phyloP scores from a whole-genome alignment of 2,329 filamentous ascomycete species.

The Trichoderma guizhouense region DNA sequence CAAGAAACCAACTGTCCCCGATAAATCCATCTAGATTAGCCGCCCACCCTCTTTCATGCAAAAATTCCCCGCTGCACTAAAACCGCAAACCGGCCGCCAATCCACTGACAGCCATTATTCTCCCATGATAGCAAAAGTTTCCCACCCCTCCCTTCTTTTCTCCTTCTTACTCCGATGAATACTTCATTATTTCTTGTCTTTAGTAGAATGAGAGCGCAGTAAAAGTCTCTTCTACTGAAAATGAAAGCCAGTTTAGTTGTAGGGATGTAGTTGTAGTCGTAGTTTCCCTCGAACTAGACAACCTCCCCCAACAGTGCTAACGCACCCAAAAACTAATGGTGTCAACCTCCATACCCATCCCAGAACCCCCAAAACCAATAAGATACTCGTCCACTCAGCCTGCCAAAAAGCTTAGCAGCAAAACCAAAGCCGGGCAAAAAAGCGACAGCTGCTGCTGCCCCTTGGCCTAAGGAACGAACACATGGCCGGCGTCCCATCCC shows the following conservation, averaged over 20 bases:
- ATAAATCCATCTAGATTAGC: background rate
- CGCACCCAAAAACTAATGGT: background rate
- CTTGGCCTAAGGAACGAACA: background rate
- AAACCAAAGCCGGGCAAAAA: background rate
- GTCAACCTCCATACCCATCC: background rate
- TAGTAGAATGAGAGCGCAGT: background rate
- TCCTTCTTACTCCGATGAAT: background rate
- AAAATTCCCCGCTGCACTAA: background rate
- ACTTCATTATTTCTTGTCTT: fast-evolving
- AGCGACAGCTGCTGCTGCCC: background rate
- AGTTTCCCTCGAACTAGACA: background rate
- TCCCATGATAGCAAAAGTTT: background rate
- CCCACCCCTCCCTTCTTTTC: background rate
- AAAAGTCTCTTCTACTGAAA: background rate
- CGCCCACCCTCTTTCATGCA: background rate
- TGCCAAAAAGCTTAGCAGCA: background rate
- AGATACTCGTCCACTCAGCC: background rate
- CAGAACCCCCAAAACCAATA: background rate
- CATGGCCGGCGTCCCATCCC: background rate
- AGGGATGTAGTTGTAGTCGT: background rate
- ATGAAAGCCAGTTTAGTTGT: background rate
- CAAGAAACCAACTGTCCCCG: background rate
- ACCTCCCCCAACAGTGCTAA: background rate
- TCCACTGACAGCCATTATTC: background rate
- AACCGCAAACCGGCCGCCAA: background rate